These are phyloP conservation scores for Ephemerocybe angulata DNA, from an alignment of 768 basidiomycete genomes.

Conservation along the genomic window DNA sequence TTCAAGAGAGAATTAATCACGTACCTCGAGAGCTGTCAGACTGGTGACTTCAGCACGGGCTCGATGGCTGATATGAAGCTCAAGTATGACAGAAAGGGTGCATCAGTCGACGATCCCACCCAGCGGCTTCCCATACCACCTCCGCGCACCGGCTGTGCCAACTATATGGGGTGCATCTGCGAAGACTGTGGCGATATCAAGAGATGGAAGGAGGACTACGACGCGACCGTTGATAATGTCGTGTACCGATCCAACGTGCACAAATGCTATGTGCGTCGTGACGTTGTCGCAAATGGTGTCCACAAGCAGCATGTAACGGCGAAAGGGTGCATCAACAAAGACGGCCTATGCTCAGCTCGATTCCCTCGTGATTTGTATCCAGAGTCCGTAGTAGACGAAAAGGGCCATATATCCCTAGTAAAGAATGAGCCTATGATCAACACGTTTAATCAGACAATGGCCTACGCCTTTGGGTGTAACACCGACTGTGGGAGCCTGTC, in stretches of 20 bases:
- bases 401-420: constrained; percentile 27
- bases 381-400: constrained; percentile 23
- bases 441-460: constrained; percentile 24
- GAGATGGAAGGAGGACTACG: not conserved
- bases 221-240: constrained; percentile 3
- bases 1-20: not conserved
- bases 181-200: not conserved
- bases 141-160: not conserved
- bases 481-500: constrained; percentile 34
- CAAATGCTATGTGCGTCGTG: not conserved
- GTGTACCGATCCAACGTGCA: not conserved
- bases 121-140: not conserved
- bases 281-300: constrained; percentile 17
- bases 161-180: not conserved
- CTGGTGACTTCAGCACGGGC: constrained; percentile 28
- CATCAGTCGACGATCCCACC: not conserved
- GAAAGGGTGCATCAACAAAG: constrained; percentile 16
- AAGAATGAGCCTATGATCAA: constrained; percentile 36
- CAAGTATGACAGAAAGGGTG: not conserved
- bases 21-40: constrained; percentile 21
- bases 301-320: constrained; percentile 8
- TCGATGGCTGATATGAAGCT: constrained; percentile 11
- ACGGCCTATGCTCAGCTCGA: constrained; percentile 27
- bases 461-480: constrained; percentile 35
- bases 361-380: constrained; percentile 29